Evolutionary conservation across 768 basidiomycete genomes (phyloP).

Genomic region (Suillus subluteus): DNA sequence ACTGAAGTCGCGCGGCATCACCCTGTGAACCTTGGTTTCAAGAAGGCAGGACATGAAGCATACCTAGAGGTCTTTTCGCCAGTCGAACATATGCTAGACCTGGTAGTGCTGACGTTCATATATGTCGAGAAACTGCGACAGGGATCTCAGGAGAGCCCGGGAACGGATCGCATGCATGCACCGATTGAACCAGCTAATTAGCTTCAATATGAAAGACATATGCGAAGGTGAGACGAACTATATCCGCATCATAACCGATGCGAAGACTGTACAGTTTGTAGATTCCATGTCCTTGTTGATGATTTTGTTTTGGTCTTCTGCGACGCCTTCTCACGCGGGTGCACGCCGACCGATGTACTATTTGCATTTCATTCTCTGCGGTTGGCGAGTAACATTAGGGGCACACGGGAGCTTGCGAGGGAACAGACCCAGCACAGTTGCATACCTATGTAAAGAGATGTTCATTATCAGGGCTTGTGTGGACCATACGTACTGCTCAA

Average conservation of each 20-base stretch:
- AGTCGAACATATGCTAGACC: constrained; percentile 31
- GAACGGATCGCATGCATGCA: constrained; percentile 8
- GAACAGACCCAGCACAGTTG: not conserved
- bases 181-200: constrained; percentile 13
- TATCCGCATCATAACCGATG: not conserved
- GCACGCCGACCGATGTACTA: not conserved
- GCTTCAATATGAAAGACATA: not conserved
- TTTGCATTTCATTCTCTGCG: not conserved
- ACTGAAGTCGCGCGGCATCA: constrained; percentile 8
- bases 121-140: constrained; percentile 33
- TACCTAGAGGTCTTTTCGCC: constrained; percentile 28
- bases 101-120: constrained; percentile 34
- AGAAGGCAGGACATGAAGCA: constrained; percentile 14
- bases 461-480: not conserved
- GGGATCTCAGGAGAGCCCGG: constrained; percentile 10
- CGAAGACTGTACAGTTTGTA: not conserved
- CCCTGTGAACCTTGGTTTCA: not conserved
- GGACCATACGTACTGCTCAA: not conserved
- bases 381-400: not conserved
- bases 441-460: not conserved
- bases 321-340: not conserved
- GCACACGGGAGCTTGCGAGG: not conserved
- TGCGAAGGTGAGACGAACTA: not conserved
- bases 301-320: not conserved
- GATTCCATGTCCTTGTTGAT: not conserved